Conservation (phyloP, 352 stramenopile genomes). For the Elongisporangium anandrum region DNA sequence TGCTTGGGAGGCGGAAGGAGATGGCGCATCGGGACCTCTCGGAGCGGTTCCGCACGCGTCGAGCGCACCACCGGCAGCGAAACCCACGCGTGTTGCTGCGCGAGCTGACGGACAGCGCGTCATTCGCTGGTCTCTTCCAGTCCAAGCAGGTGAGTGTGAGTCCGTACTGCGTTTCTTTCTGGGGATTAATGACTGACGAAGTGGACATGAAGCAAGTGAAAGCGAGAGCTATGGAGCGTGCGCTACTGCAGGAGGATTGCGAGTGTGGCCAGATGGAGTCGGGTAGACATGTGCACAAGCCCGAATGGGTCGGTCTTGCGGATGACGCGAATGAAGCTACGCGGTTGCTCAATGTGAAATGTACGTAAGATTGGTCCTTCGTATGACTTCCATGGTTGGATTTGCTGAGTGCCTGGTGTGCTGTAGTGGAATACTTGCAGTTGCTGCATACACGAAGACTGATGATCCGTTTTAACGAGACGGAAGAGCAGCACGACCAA, state of each 20-base stretch:
- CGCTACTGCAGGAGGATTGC: constrained; percentile 49
- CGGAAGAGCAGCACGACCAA: constrained; percentile 57
- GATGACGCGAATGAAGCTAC: constrained; percentile 66
- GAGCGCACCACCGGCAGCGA: constrained; percentile 42
- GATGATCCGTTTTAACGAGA: constrained; percentile 80
- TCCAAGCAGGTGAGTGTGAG: constrained; percentile 38
- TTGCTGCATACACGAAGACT: constrained; percentile 68
- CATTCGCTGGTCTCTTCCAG: constrained; percentile 39
- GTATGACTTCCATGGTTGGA: neutral
- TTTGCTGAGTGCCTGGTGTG: neutral
- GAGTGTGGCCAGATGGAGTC: constrained; percentile 30
- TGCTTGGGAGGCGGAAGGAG: neutral
- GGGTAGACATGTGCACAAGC: constrained; percentile 12
- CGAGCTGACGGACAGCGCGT: constrained; percentile 29
- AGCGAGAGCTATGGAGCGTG: constrained; percentile 52
- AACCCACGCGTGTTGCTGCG: constrained; percentile 59
- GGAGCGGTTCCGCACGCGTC: constrained; percentile 32
- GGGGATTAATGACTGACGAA: neutral
- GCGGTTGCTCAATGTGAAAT: constrained; percentile 60
- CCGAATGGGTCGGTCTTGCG: constrained; percentile 58
- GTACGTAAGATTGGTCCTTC: constrained; percentile 21
- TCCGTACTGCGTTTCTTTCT: neutral
- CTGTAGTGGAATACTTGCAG: constrained; percentile 75
- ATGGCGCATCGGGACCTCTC: constrained; percentile 72
- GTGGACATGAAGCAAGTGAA: constrained; percentile 27